Evolutionary conservation across 768 basidiomycete species (phyloP).

Genomic region (Tylopilus cervinicoccineus): DNA sequence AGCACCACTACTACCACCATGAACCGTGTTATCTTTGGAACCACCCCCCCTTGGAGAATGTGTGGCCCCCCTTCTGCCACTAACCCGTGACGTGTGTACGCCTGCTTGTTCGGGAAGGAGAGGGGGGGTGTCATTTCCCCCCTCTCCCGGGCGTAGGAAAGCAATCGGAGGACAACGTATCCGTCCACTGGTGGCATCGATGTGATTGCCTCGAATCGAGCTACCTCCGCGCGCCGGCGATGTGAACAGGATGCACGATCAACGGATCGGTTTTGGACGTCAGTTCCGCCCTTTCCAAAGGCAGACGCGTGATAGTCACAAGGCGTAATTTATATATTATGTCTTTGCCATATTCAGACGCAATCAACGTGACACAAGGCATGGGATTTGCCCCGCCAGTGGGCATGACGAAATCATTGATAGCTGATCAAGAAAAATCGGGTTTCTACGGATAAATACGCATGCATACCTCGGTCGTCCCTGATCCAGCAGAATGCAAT

Average conservation of each 20-base stretch:
- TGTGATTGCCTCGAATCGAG: conserved; percentile 16
- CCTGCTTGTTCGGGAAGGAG: conserved; percentile 1
- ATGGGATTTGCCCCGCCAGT: conserved; percentile 16
- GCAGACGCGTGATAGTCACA: background rate
- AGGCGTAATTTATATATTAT: background rate
- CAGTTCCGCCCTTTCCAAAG: conserved; percentile 13
- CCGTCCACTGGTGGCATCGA: conserved; percentile 12
- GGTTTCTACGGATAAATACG: conserved; percentile 23
- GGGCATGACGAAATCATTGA: conserved; percentile 23
- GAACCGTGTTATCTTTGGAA: background rate
- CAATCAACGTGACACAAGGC: conserved; percentile 6
- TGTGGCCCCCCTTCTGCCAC: background rate
- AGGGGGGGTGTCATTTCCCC: background rate
- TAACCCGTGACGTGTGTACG: conserved; percentile 10
- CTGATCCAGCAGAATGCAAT: conserved; percentile 17
- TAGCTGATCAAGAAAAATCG: conserved; percentile 24
- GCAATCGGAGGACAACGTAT: background rate
- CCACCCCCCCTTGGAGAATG: background rate
- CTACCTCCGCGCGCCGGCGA: conserved; percentile 21
- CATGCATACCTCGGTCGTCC: conserved; percentile 5
- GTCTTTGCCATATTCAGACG: conserved; percentile 3
- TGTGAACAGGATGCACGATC: conserved; percentile 11
- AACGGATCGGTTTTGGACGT: conserved; percentile 10
- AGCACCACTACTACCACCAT: background rate
- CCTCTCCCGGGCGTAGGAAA: background rate